A percentile compares a stretch with the other conserved stretches of the same genome.
phyloP scores from a whole-genome alignment of 23 red algal species.

The Gracilariopsis chorda region DNA sequence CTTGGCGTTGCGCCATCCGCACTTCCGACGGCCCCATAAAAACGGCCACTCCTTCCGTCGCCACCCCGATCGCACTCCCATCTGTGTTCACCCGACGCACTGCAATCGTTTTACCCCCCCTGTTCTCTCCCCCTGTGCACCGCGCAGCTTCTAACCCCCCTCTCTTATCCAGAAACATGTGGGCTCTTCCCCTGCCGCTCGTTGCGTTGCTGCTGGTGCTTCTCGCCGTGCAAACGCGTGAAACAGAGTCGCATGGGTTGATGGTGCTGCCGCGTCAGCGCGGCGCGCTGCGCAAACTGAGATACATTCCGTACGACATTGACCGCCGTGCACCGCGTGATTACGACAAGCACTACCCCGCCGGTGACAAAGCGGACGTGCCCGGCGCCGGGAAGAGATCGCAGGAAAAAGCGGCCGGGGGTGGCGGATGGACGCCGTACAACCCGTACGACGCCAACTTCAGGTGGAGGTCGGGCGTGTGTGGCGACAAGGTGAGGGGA shows the following conservation, averaged over 20 bases:
- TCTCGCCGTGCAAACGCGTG: no score
- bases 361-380: background rate
- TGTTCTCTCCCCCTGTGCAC: no score
- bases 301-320: background rate
- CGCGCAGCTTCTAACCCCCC: no score
- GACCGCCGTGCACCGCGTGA: background rate
- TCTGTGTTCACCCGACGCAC: no score
- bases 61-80: no score
- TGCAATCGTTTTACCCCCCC: no score
- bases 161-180: no score
- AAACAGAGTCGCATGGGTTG: conserved; percentile 35
- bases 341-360: background rate
- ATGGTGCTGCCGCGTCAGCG: background rate
- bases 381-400: background rate
- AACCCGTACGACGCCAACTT: background rate
- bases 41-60: no score
- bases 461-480: conserved; percentile 50
- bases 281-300: background rate
- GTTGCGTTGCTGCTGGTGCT: no score
- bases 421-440: conserved; percentile 10
- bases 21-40: no score
- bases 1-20: no score
- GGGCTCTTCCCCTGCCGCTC: no score
- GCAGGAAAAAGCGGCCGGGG: background rate
- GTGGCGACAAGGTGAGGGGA: background rate